Conservation (phyloP, 345 rosid species). For the Brassica nigra region DNA sequence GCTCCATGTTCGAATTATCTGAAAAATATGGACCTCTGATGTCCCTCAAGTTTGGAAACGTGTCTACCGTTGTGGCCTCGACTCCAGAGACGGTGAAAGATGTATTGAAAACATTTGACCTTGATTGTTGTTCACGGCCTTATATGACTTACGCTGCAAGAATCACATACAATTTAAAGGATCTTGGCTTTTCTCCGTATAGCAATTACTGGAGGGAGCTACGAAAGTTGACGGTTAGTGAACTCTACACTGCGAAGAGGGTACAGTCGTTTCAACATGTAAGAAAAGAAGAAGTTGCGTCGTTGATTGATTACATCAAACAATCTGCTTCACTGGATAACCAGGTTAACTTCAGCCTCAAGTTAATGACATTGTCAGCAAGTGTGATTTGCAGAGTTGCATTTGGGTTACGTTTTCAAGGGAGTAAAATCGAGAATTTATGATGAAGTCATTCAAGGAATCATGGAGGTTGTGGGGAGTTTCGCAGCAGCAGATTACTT, state of each 20-base stretch:
- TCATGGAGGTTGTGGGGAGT: conserved; percentile 17
- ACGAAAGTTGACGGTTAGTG: conserved; percentile 37
- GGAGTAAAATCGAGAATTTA: conserved; percentile 5
- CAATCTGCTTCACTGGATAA: conserved; percentile 23
- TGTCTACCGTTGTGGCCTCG: conserved; percentile 46
- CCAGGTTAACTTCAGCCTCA: conserved; percentile 33
- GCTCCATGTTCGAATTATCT: conserved; percentile 39
- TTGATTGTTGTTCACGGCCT: conserved; percentile 48
- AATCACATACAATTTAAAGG: conserved; percentile 33
- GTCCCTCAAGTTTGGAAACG: conserved; percentile 46
- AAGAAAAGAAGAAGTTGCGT: conserved; percentile 33
- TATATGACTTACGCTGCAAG: conserved; percentile 23
- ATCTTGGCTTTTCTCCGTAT: conserved; percentile 43
- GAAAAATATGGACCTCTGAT: conserved; percentile 49
- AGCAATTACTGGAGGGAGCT: conserved; percentile 39
- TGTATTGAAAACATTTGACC: conserved; percentile 41
- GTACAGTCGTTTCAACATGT: conserved; percentile 39
- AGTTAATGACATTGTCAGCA: conserved; percentile 24
- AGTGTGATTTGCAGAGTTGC: conserved; percentile 34
- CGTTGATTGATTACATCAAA: conserved; percentile 22
- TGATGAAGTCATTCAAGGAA: conserved; percentile 31
- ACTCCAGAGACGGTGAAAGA: conserved; percentile 46
- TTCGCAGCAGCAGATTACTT: conserved; percentile 43
- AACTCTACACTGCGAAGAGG: conserved; percentile 44
- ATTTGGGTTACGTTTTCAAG: conserved; percentile 36